These are phyloP conservation scores for Oryza coarctata DNA, from an alignment of 176 grass and related monocot genomes.

Conservation along the genomic window DNA sequence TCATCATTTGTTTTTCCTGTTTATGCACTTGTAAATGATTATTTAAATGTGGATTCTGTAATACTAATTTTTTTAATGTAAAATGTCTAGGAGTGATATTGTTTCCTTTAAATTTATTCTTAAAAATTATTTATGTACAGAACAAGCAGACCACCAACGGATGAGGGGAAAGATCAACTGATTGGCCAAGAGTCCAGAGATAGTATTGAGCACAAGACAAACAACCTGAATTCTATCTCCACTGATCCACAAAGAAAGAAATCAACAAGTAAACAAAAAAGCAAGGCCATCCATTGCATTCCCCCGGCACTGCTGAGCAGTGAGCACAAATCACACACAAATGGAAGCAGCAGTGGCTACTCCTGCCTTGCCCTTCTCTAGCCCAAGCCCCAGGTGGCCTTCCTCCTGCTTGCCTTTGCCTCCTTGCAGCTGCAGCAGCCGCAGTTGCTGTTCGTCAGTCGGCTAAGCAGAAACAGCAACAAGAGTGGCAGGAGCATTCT, in stretches of 20 bases:
- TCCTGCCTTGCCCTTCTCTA: constrained; percentile 8
- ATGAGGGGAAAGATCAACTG: background rate
- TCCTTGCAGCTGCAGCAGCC: constrained; percentile 9
- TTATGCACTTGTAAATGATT: too few relatives aligned
- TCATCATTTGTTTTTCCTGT: background rate
- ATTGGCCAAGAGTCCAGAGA: background rate
- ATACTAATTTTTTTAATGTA: background rate
- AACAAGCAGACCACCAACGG: background rate
- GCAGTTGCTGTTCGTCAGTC: background rate
- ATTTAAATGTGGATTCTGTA: background rate
- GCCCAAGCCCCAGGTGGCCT: background rate
- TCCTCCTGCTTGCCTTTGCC: background rate
- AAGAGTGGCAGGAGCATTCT: background rate
- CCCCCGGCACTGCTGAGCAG: background rate
- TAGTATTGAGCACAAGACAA: background rate
- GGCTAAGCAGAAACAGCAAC: background rate
- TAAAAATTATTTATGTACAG: background rate
- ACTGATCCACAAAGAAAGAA: background rate
- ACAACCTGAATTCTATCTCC: background rate
- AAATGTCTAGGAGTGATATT: background rate
- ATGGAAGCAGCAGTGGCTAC: constrained; percentile 32
- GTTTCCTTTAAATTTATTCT: background rate
- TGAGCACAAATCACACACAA: background rate
- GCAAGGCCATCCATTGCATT: background rate
- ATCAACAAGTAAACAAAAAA: background rate